These are phyloP conservation scores for Malania oleifera DNA, from an alignment of 164 flowering plant genomes.

Conservation along the genomic window DNA sequence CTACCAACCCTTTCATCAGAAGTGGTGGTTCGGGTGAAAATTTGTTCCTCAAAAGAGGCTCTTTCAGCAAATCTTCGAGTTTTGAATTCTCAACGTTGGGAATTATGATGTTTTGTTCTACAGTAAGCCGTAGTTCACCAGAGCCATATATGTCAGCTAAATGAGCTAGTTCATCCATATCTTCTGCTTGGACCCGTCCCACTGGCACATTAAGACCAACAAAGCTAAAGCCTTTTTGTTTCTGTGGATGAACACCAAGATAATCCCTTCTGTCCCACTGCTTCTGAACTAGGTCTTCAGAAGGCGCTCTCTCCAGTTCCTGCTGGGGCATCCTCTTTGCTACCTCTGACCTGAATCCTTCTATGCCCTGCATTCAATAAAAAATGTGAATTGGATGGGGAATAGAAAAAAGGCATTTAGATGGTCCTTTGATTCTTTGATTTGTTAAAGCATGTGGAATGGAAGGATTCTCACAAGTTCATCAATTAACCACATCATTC, in stretches of 20 bases:
- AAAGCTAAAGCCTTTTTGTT: constrained; percentile 73
- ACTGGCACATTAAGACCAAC: constrained; percentile 90
- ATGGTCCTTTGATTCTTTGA: no score
- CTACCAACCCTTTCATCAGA: constrained; percentile 81
- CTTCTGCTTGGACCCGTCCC: constrained; percentile 82
- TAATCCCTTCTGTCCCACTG: constrained; percentile 87
- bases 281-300: constrained; percentile 59
- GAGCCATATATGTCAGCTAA: constrained; percentile 80
- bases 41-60: constrained; percentile 53
- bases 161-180: constrained; percentile 88
- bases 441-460: no score
- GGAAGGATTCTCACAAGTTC: constrained; percentile 66
- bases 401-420: no score
- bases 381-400: no score
- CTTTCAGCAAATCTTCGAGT: constrained; percentile 54
- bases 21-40: constrained; percentile 73
- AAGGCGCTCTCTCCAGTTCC: constrained; percentile 60
- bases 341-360: constrained; percentile 84
- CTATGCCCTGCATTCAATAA: constrained; percentile 69
- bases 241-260: constrained; percentile 84
- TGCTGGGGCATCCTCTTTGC: constrained; percentile 74
- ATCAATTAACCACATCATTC: constrained; percentile 99
- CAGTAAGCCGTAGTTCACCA: constrained; percentile 89
- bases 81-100: constrained; percentile 72
- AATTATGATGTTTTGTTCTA: constrained; percentile 89